Conservation (phyloP, 2,329 filamentous ascomycete species). For the Dryadomyces quercivorus region DNA sequence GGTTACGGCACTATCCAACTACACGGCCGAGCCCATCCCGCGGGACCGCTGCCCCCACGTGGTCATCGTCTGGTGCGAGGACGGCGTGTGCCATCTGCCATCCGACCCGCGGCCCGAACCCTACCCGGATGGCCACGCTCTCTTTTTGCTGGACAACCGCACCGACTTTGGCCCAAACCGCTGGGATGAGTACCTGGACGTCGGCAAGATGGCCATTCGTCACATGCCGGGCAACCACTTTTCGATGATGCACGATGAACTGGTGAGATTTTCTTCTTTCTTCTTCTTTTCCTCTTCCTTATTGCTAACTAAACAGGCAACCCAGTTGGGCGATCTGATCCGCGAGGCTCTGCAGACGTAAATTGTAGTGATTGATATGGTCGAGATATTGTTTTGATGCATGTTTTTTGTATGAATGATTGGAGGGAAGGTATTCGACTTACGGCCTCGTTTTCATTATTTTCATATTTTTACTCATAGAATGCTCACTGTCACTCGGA, state of each 20-base stretch:
- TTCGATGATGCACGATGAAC: constrained; percentile 58
- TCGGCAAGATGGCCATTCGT: constrained; percentile 47
- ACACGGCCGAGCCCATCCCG: constrained; percentile 52
- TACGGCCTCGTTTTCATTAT: no score
- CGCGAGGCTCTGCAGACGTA: constrained; percentile 19
- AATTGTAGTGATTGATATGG: no score
- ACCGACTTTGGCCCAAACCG: constrained; percentile 59
- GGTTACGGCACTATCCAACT: constrained; percentile 55
- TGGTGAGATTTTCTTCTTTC: constrained; percentile 18
- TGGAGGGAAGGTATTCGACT: no score
- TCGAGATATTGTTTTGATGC: no score
- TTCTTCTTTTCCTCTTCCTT: not conserved
- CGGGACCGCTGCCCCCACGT: constrained; percentile 46
- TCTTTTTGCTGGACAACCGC: constrained; percentile 62
- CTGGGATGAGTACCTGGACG: constrained; percentile 54
- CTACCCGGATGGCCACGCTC: constrained; percentile 46
- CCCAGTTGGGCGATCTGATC: constrained; percentile 22
- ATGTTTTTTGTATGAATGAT: no score
- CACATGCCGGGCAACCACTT: constrained; percentile 66
- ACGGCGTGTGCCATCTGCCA: constrained; percentile 58
- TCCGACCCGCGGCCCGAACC: constrained; percentile 53
- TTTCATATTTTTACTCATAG: no score
- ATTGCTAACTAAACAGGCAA: constrained; percentile 17
- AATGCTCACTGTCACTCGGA: no score
- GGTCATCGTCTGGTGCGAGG: constrained; percentile 58